A percentile compares a stretch with the other conserved stretches of the same genome.
These are phyloP conservation scores for Exobasidium rhododendri DNA, from an alignment of 1,284 basidiomycete genomes.

Conservation along the genomic window DNA sequence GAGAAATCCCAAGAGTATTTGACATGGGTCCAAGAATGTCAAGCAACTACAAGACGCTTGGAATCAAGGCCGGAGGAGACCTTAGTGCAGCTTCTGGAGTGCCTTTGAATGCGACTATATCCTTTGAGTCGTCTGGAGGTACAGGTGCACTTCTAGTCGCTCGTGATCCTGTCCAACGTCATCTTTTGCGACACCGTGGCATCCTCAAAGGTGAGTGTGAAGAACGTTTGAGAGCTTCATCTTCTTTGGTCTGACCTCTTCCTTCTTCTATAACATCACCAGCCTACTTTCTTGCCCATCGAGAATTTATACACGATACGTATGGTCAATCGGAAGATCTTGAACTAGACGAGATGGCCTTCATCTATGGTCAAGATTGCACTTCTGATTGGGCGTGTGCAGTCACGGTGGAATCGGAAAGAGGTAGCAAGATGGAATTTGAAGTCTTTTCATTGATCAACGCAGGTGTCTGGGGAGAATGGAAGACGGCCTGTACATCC, in stretches of 20 bases:
- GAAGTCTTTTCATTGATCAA: constrained; percentile 30
- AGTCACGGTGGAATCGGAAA: constrained; percentile 30
- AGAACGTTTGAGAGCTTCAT: neutral
- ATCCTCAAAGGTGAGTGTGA: constrained; percentile 29
- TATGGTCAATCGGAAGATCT: constrained; percentile 39
- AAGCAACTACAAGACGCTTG: constrained; percentile 32
- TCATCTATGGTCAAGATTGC: constrained; percentile 38
- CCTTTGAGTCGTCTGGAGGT: constrained; percentile 37
- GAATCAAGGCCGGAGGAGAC: constrained; percentile 22
- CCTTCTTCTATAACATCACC: neutral
- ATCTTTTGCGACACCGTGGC: constrained; percentile 33
- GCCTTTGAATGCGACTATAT: constrained; percentile 29
- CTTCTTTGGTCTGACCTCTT: neutral
- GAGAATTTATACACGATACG: constrained; percentile 34
- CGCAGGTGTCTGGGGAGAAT: constrained; percentile 34
- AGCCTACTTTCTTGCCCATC: constrained; percentile 32
- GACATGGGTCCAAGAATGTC: constrained; percentile 41
- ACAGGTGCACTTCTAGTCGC: constrained; percentile 40
- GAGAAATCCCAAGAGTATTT: constrained; percentile 29
- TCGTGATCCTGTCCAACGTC: constrained; percentile 37
- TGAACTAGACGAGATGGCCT: constrained; percentile 28
- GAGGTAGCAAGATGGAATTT: constrained; percentile 35
- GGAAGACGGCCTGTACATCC: constrained; percentile 34
- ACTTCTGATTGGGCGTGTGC: constrained; percentile 43
- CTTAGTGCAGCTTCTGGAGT: constrained; percentile 19